These are phyloP conservation scores for Trichoderma oligosporum DNA, from an alignment of 2,329 filamentous ascomycete genomes.

Conservation along the genomic window DNA sequence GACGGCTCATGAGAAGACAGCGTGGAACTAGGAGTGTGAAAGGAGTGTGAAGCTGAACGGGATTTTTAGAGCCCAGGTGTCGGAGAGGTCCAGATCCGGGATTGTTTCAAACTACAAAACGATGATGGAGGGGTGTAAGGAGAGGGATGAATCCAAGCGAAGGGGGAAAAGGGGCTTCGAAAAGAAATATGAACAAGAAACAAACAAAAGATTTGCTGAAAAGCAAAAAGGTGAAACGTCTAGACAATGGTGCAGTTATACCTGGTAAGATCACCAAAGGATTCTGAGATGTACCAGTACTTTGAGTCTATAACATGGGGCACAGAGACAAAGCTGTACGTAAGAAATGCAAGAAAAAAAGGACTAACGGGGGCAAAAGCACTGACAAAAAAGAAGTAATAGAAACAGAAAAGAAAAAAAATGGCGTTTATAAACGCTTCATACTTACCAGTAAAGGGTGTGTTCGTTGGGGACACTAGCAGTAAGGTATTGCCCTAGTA, in stretches of 20 bases:
- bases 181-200: not conserved
- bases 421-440: not conserved
- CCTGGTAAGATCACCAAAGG: slow-evolving; percentile 5
- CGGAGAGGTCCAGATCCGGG: slow-evolving; percentile 14
- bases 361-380: slow-evolving; percentile 1
- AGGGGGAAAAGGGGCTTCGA: not conserved
- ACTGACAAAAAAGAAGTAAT: no score
- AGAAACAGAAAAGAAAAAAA: not conserved
- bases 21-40: slow-evolving; percentile 18
- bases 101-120: slow-evolving; percentile 14
- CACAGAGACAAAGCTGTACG: not conserved
- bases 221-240: slow-evolving; percentile 3
- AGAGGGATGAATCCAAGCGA: not conserved
- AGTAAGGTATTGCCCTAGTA: not conserved
- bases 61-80: not conserved
- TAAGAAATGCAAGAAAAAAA: not conserved
- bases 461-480: not conserved
- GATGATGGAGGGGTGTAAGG: not conserved
- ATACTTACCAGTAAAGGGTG: slow-evolving; percentile 1
- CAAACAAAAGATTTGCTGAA: not conserved
- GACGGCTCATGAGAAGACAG: slow-evolving; percentile 24
- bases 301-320: not conserved
- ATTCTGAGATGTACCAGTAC: slow-evolving; percentile 15
- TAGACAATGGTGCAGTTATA: slow-evolving; percentile 14
- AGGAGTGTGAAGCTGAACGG: slow-evolving; percentile 10